Conservation (phyloP, 1,284 basidiomycete genomes). For the Boletus holoroseus region DNA sequence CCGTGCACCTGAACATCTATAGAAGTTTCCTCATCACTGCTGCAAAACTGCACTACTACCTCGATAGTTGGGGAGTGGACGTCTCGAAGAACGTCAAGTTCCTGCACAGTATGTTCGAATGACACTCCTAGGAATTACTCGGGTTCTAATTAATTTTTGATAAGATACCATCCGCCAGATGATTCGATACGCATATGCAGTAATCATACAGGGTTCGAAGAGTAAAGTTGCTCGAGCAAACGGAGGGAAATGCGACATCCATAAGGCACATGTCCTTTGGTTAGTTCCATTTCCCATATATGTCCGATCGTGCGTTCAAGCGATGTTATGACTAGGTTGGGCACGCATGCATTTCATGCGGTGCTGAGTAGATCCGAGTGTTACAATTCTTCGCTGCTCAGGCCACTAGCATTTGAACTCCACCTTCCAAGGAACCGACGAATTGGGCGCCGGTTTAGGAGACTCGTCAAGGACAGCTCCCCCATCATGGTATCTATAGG, state of each 20-base stretch:
- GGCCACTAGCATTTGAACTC: conserved; percentile 47
- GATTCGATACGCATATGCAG: conserved; percentile 50
- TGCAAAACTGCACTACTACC: conserved; percentile 85
- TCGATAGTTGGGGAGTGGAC: conserved; percentile 55
- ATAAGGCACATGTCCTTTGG: conserved; percentile 58
- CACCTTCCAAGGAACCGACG: conserved; percentile 40
- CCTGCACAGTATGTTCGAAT: conserved; percentile 46
- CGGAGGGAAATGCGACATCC: conserved; percentile 39
- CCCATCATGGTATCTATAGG: conserved; percentile 26
- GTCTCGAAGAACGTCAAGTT: conserved; percentile 43
- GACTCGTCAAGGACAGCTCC: conserved; percentile 47
- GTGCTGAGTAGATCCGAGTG: conserved; percentile 50
- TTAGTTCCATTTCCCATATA: conserved; percentile 34
- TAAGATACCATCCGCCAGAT: conserved; percentile 56
- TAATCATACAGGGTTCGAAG: conserved; percentile 46
- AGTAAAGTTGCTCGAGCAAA: conserved; percentile 41
- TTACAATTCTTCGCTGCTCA: conserved; percentile 45
- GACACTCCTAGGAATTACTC: conserved; percentile 3
- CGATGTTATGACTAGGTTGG: conserved; percentile 55
- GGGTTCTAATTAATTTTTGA: background rate
- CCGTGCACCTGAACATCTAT: conserved; percentile 78
- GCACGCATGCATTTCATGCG: conserved; percentile 67
- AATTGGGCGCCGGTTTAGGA: conserved; percentile 41
- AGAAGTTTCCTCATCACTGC: conserved; percentile 82
- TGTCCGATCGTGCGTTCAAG: conserved; percentile 4